Percentiles rank a stretch among this genome's conserved stretches.
These are phyloP conservation scores for Aureobasidium sp. DNA, from an alignment of 2,329 filamentous ascomycete genomes.

Conservation along the genomic window DNA sequence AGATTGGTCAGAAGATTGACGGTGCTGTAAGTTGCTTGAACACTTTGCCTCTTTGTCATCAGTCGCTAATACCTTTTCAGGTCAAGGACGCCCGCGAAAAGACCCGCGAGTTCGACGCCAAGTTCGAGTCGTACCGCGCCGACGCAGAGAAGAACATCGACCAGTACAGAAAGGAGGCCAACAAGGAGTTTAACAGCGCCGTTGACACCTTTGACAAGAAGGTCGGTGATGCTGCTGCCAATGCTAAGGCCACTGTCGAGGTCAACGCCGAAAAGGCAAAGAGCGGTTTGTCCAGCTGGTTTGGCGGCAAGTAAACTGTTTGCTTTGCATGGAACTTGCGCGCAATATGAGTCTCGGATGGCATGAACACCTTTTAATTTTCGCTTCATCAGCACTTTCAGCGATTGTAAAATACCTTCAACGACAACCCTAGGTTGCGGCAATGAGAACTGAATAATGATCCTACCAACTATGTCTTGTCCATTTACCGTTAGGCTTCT, in stretches of 20 bases:
- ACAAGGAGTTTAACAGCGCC: constrained; percentile 40
- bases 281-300: constrained; percentile 77
- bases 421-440: background rate
- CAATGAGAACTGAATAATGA: background rate
- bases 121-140: constrained; percentile 43
- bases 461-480: background rate
- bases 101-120: constrained; percentile 55
- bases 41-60: background rate
- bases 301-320: constrained; percentile 38
- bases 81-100: constrained; percentile 33
- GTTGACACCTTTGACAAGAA: constrained; percentile 76
- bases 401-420: constrained; percentile 4
- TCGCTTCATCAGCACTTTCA: constrained; percentile 9
- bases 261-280: constrained; percentile 73
- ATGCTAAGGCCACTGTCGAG: constrained; percentile 28
- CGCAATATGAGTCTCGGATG: constrained; percentile 3
- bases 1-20: constrained; percentile 59
- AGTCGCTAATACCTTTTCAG: background rate
- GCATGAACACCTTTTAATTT: background rate
- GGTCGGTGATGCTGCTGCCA: constrained; percentile 41
- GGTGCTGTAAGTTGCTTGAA: constrained; percentile 44
- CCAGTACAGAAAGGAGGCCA: constrained; percentile 56
- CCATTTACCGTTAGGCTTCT: background rate
- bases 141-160: constrained; percentile 55
- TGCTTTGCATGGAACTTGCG: background rate